Base-by-base conservation (phyloP, 345 rosid species). In the Ricinus communis region DNA sequence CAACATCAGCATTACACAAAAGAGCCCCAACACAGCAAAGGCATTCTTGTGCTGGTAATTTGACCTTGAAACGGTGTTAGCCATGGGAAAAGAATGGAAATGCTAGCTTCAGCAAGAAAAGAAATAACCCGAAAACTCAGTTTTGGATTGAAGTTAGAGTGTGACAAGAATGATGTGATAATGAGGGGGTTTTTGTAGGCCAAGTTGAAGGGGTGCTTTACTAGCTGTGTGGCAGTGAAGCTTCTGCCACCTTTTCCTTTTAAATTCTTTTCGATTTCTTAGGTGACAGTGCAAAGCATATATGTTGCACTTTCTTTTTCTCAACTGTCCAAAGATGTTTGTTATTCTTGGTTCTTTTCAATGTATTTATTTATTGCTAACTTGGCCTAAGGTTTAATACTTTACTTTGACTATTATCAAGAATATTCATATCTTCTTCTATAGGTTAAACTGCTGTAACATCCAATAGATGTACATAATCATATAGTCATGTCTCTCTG, bases 261-360 rank as follows among this genome's bases (percentile, higher is more conserved):
- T 70, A 77, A 79, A 76, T 19, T 49, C 53, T 46, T 76, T 70
- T 45, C 66, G 85, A 62, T 90, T 83, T 87, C 92, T 82, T 87
- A 45, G 51, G 62, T 74, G 52, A 65, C 67, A 68, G 83, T 79
- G 79, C 91, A 91, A 91, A 87, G 97, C 82, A 94, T 90, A 91
- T 90, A 86, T 80, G 71, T 65, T 16, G 47, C 79, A 57, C 10
- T 10, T 30, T n/a, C 59, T n/a, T 33, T 60, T 33, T 2, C 5
- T 31, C 25, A 56, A 31, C 21, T 51, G 9, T 10, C 0, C 14
- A 31, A 43, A n/a, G n/a, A 25, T 41, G 27, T 31, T 47, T 38
- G 45, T 27, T 5, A 15, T 60, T 19, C 53, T 54, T 27, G 1
- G 18, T 16, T 15, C 30, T 60, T 74, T 63, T 52, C 25, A 68